These are phyloP conservation scores for Penicillium sp. DNA, from an alignment of 2,329 filamentous ascomycete genomes.

Conservation along the genomic window DNA sequence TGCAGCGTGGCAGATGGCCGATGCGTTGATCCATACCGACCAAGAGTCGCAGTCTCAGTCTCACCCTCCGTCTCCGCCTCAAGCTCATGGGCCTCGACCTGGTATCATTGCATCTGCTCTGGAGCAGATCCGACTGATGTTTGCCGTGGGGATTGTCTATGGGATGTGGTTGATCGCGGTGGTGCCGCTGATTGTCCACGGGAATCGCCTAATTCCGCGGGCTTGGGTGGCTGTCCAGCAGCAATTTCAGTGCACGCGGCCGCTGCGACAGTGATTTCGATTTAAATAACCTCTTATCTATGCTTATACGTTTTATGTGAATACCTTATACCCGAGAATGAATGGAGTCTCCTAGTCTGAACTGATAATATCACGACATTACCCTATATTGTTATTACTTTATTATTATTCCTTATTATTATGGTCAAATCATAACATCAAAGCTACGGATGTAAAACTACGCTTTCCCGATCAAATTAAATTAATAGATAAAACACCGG, in stretches of 20 bases:
- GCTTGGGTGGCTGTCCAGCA: constrained; percentile 21
- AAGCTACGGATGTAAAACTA: no score
- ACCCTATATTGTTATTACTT: neutral
- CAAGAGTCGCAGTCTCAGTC: constrained; percentile 17
- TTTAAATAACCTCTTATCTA: no score
- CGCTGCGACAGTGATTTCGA: constrained; percentile 11
- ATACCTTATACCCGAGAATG: neutral
- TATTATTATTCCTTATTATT: neutral
- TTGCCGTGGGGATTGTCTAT: constrained; percentile 39
- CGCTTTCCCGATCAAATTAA: no score
- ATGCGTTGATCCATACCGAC: constrained; percentile 42
- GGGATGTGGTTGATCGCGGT: constrained; percentile 44
- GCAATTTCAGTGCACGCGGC: constrained; percentile 20
- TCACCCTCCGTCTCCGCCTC: no score
- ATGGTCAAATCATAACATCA: no score
- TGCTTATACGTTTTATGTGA: neutral
- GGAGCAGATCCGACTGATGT: constrained; percentile 32
- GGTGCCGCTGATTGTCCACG: constrained; percentile 42
- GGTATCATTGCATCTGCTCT: constrained; percentile 16
- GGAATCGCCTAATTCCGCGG: constrained; percentile 32
- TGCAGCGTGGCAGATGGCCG: constrained; percentile 66
- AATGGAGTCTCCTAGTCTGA: no score
- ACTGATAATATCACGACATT: no score
- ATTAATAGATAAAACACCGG: no score
- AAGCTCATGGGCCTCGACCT: constrained; percentile 22